Evolutionary conservation across 2,329 filamentous ascomycete species (phyloP).

Genomic region (Colletotrichum chlorophyti): DNA sequence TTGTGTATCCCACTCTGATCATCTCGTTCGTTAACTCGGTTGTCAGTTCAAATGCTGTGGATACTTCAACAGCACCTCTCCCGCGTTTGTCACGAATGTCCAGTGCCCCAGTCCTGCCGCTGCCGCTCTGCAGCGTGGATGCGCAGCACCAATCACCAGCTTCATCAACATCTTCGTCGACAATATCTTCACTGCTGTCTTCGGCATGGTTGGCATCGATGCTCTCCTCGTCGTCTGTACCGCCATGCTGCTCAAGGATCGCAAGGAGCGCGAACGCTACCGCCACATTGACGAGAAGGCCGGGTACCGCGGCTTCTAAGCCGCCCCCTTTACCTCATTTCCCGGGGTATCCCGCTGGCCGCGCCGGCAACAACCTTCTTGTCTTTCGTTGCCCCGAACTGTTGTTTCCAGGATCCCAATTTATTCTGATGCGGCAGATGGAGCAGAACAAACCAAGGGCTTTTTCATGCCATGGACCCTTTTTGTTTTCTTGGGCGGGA

Average conservation of each 20-base stretch:
- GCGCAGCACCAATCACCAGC: constrained; percentile 69
- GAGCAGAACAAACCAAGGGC: not conserved
- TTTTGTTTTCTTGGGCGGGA: constrained; percentile 6
- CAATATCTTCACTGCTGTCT: constrained; percentile 78
- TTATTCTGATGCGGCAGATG: not conserved
- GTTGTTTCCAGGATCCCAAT: not conserved
- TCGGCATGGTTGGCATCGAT: constrained; percentile 79
- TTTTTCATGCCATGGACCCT: no score
- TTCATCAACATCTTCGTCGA: constrained; percentile 78
- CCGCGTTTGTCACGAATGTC: constrained; percentile 73
- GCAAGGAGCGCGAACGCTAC: constrained; percentile 81
- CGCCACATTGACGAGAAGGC: constrained; percentile 83
- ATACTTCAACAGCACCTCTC: constrained; percentile 75
- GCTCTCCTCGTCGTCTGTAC: constrained; percentile 72
- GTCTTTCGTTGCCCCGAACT: constrained; percentile 7
- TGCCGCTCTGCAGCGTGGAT: constrained; percentile 74
- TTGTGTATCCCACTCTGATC: not conserved
- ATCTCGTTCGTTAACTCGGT: constrained; percentile 30
- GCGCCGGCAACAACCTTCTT: not conserved
- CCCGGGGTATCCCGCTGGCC: not conserved
- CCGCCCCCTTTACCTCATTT: not conserved
- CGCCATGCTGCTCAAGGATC: constrained; percentile 80
- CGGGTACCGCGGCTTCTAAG: constrained; percentile 57
- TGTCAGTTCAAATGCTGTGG: constrained; percentile 80
- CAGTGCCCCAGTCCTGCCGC: constrained; percentile 74